Evolutionary conservation across 129 eudicot genomes (phyloP), one percentile per base, ranked within the genome.

Genomic region (Logfia minima): DNA sequence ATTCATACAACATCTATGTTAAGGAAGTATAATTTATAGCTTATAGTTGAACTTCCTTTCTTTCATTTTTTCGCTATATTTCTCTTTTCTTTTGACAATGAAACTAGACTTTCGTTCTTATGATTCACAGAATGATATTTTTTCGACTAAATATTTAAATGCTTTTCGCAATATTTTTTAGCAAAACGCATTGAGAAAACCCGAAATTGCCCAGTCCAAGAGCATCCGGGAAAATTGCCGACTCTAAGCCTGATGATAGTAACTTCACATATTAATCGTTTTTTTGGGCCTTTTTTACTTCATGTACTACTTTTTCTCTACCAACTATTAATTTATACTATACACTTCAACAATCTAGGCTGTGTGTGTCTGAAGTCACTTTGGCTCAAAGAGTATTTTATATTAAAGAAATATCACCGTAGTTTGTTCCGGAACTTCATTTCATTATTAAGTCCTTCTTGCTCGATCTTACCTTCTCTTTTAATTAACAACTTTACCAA

Each of bases 11-110:
- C 68, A 77, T 67, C 52, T 75, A 37, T 75, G 61, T 41, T 74
- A 58, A 66, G 31, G 39, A 56, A 74, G 52, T 9, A 13, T 56
- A 3, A 28, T 64, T 26, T 63, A 35, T 74, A 43, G 34, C 18
- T 24, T 62, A 34, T 80, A 41, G 84, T 67, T 80, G 65, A 80
- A 75, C 84, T 28, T 21, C 71, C 10, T 67, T 80, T 80, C 84
- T 74, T 80, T 80, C 64, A 6, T 43, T 74, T 74, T 74, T 66
- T 80, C 80, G 84, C 43, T 62, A 29, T 48, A 32, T 56, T 21
- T 59, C 11, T 45, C 23, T 73, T 65, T 37, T 80, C 45, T 67
- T 29, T 53, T 32, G 39, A 64, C 11, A 23, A 35, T 11, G 1
- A 70, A 55, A 48, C 75, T 53, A n/a, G 35, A 8, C 29, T 71